Percentiles rank a stretch among this genome's conserved stretches.
Evolutionary conservation across 2,329 filamentous ascomycete species (phyloP).

Genomic region (Juglanconis oblonga): DNA sequence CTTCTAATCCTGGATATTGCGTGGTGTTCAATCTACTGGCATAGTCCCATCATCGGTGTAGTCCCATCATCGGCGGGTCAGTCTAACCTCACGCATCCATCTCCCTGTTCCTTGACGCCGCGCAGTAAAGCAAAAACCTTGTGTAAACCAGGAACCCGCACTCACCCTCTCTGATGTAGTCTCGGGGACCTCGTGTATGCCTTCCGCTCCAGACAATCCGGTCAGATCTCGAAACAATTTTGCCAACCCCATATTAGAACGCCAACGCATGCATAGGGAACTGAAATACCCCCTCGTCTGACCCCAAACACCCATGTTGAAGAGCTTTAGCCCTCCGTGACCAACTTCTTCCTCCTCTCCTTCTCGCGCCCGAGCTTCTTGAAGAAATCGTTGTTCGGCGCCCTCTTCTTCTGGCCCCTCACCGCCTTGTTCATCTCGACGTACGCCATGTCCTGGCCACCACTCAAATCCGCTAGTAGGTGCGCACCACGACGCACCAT

Average conservation of each 20-base stretch:
- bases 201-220: too few species aligned
- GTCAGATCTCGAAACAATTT: too few species aligned
- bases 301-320: background rate
- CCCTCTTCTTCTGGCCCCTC: conserved; percentile 61
- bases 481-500: conserved; percentile 77
- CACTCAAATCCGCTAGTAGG: conserved; percentile 79
- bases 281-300: background rate
- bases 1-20: too few species aligned
- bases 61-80: background rate
- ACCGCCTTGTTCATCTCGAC: conserved; percentile 78
- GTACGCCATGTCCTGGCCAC: conserved; percentile 97
- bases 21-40: background rate
- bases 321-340: background rate
- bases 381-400: conserved; percentile 60
- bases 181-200: too few species aligned
- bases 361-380: conserved; percentile 63
- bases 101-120: background rate
- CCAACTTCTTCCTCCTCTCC: conserved; percentile 43
- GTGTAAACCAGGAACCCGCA: background rate
- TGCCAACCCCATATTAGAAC: background rate
- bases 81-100: background rate
- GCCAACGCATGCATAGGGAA: background rate
- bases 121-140: background rate
- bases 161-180: too few species aligned
- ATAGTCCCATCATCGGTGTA: background rate